These are phyloP conservation scores for Coemansia aciculifera DNA, from an alignment of 192 early-diverging fungal species.

Conservation along the genomic window DNA sequence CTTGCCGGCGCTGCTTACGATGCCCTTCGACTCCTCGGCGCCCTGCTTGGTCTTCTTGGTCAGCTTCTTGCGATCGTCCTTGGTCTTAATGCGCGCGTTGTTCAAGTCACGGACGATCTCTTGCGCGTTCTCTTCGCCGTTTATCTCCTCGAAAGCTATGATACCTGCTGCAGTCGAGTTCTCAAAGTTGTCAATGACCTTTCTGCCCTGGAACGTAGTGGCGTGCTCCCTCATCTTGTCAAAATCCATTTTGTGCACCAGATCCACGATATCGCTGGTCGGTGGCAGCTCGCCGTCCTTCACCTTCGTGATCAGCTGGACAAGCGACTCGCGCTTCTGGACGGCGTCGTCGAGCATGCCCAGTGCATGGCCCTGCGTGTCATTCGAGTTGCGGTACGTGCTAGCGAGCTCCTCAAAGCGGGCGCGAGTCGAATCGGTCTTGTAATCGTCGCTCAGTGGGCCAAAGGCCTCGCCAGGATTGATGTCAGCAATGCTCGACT, in stretches of 20 bases:
- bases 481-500: constrained; percentile 29
- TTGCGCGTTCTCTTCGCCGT: constrained; percentile 42
- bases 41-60: constrained; percentile 31
- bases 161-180: constrained; percentile 24
- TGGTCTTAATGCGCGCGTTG: constrained; percentile 31
- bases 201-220: constrained; percentile 43
- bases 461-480: constrained; percentile 30
- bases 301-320: constrained; percentile 29
- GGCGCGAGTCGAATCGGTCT: constrained; percentile 41
- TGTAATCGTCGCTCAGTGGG: constrained; percentile 35
- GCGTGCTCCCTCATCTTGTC: constrained; percentile 37
- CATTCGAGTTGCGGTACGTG: constrained; percentile 41
- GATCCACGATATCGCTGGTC: constrained; percentile 20
- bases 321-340: constrained; percentile 20
- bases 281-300: constrained; percentile 37
- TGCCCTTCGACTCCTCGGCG: constrained; percentile 15
- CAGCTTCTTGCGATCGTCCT: constrained; percentile 44
- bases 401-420: constrained; percentile 50
- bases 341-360: constrained; percentile 23
- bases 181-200: constrained; percentile 42
- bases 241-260: constrained; percentile 32
- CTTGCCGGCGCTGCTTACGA: constrained; percentile 29
- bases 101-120: constrained; percentile 27
- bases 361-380: constrained; percentile 23
- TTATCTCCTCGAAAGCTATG: constrained; percentile 40